Evolutionary conservation across 306 rosid genomes (phyloP), one percentile per base, ranked within the genome.

Genomic region (Cyclanthera cordifolia): DNA sequence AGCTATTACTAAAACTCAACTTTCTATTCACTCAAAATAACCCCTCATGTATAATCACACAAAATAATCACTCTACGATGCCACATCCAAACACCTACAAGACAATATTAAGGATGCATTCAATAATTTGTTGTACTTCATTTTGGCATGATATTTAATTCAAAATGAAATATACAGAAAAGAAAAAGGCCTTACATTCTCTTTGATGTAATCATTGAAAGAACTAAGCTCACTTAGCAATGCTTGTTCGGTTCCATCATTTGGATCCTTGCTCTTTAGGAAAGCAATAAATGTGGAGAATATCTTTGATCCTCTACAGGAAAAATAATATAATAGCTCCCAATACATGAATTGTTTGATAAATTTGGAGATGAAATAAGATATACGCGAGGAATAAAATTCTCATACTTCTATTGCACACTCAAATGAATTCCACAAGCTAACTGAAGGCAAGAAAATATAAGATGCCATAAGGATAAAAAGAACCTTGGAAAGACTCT

Each of bases 231-330:
- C 96, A 19, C 61, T 77, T 2, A 84, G 75, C 41, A 89, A 81
- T 43, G 90, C 99, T 83, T 87, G 87, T 79, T 87, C 91, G 30
- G 95, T 90, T 78, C 90, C 96, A 13, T 89, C 99, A 67, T 79
- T 83, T 25, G 85, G 90, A 77, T 86, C 91, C 82, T 90, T 93
- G 88, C 99, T 93, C 83, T 90, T 89, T 70, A 93, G 95, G 74
- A 93, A 87, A 74, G 88, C 91, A 72, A 93, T 93, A 78, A 90
- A 87, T 59, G 96, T 82, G 27, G 96, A 90, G 80, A 93, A 90
- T 69, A 90, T 87, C 82, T 90, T 93, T 30, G 90, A 93, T 3
- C 96, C 96, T 60, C 99, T 87, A 74, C 72, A 85, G 74, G 72
- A 53, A 67, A 74, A 61, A 19, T 54, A 32, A 46, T 72, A 32